These are phyloP conservation scores for Dentipellis fragilis DNA, from an alignment of 768 basidiomycete genomes.

Conservation along the genomic window DNA sequence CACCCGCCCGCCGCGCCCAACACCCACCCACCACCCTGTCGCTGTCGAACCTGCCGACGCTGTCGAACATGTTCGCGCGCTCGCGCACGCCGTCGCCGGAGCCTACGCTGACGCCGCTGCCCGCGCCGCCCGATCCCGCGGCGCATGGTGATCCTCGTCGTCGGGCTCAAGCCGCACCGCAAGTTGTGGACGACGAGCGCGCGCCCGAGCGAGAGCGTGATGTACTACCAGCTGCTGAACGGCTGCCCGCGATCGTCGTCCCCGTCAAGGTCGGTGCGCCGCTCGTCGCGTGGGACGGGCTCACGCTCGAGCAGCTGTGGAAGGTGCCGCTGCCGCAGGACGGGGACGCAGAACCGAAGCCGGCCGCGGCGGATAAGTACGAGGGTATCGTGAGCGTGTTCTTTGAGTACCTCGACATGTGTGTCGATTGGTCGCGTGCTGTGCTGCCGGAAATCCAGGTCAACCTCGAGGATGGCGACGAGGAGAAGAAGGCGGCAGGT, in stretches of 20 bases:
- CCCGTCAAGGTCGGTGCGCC: slow-evolving; percentile 52
- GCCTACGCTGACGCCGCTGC: slow-evolving; percentile 31
- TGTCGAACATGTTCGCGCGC: slow-evolving; percentile 34
- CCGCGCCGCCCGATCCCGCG: slow-evolving; percentile 35
- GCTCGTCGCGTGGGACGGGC: slow-evolving; percentile 53
- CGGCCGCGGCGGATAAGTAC: slow-evolving; percentile 28
- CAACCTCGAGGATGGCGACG: slow-evolving; percentile 10
- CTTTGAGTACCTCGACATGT: slow-evolving; percentile 50
- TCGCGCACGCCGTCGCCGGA: slow-evolving; percentile 45
- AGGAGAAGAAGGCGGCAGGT: slow-evolving; percentile 12
- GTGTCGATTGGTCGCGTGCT: slow-evolving; percentile 52
- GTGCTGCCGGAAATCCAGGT: slow-evolving; percentile 19
- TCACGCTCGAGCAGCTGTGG: slow-evolving; percentile 52
- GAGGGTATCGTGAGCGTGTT: slow-evolving; percentile 45
- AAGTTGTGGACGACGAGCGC: slow-evolving; percentile 49
- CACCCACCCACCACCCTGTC: slow-evolving; percentile 17
- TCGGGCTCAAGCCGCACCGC: slow-evolving; percentile 54
- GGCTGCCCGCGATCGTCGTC: slow-evolving; percentile 49
- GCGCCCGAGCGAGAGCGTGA: slow-evolving; percentile 51
- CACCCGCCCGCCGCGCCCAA: slow-evolving; percentile 9
- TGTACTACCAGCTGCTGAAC: slow-evolving; percentile 51
- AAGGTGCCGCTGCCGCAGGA: slow-evolving; percentile 32
- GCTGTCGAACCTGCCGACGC: slow-evolving; percentile 22
- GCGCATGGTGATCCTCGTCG: slow-evolving; percentile 43
- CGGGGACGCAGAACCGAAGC: slow-evolving; percentile 10